Conservation (phyloP, 176 grass and related monocot genomes). For the Guadua angustifolia region DNA sequence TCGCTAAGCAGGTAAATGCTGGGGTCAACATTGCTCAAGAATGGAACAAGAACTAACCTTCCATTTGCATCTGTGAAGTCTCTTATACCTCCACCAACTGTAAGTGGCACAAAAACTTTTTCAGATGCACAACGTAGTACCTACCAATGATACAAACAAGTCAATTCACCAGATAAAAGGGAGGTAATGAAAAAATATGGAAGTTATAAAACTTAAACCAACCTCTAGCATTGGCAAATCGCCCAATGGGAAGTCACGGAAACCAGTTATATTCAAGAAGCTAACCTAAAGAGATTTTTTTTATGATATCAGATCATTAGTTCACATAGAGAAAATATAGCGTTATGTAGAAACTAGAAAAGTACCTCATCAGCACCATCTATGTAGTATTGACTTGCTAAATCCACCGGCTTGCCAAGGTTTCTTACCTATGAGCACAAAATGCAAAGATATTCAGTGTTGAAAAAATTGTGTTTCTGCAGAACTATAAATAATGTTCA, state of each 20-base stretch:
- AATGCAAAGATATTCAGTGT: constrained; percentile 21
- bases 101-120: constrained; percentile 99
- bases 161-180: constrained; percentile 36
- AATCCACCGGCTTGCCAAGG: constrained; percentile 95
- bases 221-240: constrained; percentile 99
- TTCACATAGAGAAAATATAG: constrained; percentile 19
- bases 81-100: constrained; percentile 98
- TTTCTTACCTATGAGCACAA: constrained; percentile 76
- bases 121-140: constrained; percentile 82
- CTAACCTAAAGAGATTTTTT: constrained; percentile 68
- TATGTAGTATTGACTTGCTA: constrained; percentile 97
- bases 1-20: constrained; percentile 18
- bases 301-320: constrained; percentile 40
- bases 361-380: constrained; percentile 96
- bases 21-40: neutral
- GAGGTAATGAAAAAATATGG: neutral
- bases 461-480: neutral
- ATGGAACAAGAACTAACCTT: constrained; percentile 55
- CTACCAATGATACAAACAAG: constrained; percentile 49
- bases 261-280: constrained; percentile 99
- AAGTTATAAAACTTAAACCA: constrained; percentile 45
- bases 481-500: constrained; percentile 2
- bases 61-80: constrained; percentile 96
- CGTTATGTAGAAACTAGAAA: neutral
- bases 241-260: constrained; percentile 94